Evolutionary conservation across 257 asterid species (phyloP).

Genomic region (Petunia secreta): DNA sequence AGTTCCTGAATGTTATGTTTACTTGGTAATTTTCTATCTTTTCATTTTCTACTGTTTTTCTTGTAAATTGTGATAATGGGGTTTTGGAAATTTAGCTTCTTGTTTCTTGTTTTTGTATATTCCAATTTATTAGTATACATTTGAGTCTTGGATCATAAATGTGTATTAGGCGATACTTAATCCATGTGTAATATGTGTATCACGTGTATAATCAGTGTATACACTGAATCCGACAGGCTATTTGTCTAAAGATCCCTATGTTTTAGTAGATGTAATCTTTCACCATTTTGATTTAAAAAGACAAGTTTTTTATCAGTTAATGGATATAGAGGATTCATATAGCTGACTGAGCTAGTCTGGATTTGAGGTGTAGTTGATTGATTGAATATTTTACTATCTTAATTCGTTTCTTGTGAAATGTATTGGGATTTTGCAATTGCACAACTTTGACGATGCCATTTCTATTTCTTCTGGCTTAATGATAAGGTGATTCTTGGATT

Average conservation of each 20-base stretch:
- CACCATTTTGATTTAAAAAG: background rate
- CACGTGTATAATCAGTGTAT: background rate
- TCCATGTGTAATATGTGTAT: background rate
- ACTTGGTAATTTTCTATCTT: constrained; percentile 56
- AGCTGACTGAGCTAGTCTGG: background rate
- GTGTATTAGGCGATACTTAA: background rate
- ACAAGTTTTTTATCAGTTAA: background rate
- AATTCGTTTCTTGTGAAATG: background rate
- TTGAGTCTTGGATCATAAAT: constrained; percentile 12
- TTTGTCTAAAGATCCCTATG: background rate
- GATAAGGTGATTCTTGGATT: background rate
- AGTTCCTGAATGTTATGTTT: constrained; percentile 88
- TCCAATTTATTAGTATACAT: background rate
- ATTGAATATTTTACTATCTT: background rate
- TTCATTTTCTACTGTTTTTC: constrained; percentile 14
- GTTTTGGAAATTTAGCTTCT: background rate
- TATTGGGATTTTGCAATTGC: background rate
- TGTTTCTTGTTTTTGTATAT: background rate
- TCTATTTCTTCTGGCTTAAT: background rate
- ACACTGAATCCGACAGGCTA: no score
- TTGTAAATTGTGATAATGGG: background rate
- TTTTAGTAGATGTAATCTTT: background rate
- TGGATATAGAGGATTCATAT: background rate
- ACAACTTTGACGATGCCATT: background rate
- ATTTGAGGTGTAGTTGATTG: background rate